Evolutionary conservation across 768 basidiomycete species (phyloP).

Genomic region (Tricholoma sp.): DNA sequence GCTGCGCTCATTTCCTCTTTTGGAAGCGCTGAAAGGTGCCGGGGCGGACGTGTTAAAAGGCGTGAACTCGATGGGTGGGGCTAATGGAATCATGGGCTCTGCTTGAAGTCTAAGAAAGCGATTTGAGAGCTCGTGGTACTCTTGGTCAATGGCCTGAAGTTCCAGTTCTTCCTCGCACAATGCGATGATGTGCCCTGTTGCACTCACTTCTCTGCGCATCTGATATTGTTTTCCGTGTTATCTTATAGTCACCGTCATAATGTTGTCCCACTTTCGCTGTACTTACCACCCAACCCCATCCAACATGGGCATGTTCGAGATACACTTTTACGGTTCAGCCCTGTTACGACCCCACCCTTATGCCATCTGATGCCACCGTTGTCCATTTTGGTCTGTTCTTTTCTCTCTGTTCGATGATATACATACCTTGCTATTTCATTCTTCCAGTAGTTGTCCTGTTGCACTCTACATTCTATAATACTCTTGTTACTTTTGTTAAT

Average conservation of each 20-base stretch:
- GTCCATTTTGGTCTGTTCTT: too few species aligned
- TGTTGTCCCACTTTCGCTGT: not conserved
- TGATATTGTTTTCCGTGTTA: not conserved
- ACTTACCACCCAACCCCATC: not conserved
- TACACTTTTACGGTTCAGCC: not conserved
- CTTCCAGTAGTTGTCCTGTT: too few species aligned
- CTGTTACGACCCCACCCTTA: not conserved
- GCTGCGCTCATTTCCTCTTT: not conserved
- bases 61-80: slow-evolving; percentile 3
- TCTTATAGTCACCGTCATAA: not conserved
- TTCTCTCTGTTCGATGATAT: too few species aligned
- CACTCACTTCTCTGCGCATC: not conserved
- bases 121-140: not conserved
- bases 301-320: not conserved
- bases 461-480: too few species aligned
- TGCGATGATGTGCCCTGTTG: not conserved
- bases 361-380: not conserved
- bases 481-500: too few species aligned
- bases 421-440: too few species aligned
- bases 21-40: slow-evolving; percentile 2
- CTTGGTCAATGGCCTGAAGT: not conserved
- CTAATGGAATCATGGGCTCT: not conserved
- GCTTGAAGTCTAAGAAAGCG: not conserved
- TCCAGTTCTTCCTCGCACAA: not conserved
- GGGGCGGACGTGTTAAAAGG: slow-evolving; percentile 5